These are phyloP conservation scores for Dendrobium officinale DNA, from an alignment of 106 monocot genomes.

Conservation along the genomic window DNA sequence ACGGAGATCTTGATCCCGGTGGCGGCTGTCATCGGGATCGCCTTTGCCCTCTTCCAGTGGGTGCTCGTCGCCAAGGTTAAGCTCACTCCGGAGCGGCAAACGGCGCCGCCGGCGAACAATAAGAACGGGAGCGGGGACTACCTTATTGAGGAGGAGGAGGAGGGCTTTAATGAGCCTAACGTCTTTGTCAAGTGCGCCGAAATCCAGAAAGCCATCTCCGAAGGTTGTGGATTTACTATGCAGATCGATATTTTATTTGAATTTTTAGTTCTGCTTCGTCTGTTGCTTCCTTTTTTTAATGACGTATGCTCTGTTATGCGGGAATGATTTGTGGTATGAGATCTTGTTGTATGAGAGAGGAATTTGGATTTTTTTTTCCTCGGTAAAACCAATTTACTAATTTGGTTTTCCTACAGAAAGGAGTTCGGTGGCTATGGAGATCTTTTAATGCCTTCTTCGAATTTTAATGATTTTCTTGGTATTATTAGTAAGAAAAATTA, in stretches of 20 bases:
- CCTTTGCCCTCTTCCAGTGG: slow-evolving; percentile 58
- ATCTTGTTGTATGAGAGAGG: background rate
- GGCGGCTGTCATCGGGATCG: slow-evolving; percentile 53
- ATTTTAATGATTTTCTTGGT: background rate
- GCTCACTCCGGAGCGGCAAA: slow-evolving; percentile 16
- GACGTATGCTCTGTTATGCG: background rate
- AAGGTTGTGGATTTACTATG: slow-evolving; percentile 29
- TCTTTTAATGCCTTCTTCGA: background rate
- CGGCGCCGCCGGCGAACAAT: slow-evolving; percentile 3
- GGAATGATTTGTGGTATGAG: background rate
- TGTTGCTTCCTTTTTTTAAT: background rate
- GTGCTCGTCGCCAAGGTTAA: slow-evolving; percentile 46
- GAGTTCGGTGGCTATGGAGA: background rate
- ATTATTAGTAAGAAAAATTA: background rate
- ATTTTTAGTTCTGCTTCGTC: background rate
- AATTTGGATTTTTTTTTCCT: background rate
- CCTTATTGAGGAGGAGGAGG: slow-evolving; percentile 62
- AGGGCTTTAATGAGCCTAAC: slow-evolving; percentile 28
- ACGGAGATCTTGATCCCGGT: slow-evolving; percentile 56
- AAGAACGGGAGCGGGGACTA: slow-evolving; percentile 43
- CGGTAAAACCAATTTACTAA: background rate
- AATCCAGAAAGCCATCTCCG: slow-evolving; percentile 67
- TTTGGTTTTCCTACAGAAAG: background rate
- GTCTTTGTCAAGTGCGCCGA: slow-evolving; percentile 55
- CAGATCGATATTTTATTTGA: background rate